Conservation (phyloP, 176 grass and related monocot genomes). For the Saccharum officinarum region DNA sequence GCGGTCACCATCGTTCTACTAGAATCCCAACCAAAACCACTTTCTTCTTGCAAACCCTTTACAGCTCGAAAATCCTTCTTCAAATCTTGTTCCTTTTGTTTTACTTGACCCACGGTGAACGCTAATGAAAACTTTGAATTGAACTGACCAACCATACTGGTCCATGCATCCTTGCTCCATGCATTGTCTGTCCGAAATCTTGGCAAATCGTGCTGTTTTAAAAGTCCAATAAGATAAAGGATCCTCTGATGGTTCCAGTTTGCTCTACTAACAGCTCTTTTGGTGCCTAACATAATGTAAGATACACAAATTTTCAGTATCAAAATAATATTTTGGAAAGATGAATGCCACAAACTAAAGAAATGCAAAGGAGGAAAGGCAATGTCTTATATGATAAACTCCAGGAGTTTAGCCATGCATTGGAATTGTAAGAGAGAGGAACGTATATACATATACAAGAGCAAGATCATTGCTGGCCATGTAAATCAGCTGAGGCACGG, state of each 20-base stretch:
- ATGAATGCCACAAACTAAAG: too few relatives aligned
- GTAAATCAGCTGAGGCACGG: too few relatives aligned
- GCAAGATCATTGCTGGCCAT: too few relatives aligned
- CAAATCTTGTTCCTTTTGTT: slow-evolving; percentile 24
- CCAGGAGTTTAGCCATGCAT: too few relatives aligned
- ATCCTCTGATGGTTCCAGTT: neutral
- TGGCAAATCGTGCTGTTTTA: neutral
- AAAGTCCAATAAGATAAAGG: neutral
- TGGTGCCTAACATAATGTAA: neutral
- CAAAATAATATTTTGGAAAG: too few relatives aligned
- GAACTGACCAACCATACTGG: neutral
- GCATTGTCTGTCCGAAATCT: slow-evolving; percentile 1
- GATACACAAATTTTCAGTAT: too few relatives aligned
- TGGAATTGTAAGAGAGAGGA: too few relatives aligned
- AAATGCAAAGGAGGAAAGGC: too few relatives aligned
- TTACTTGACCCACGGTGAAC: neutral
- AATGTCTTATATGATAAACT: too few relatives aligned
- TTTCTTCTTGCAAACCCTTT: neutral
- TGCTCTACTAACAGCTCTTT: neutral
- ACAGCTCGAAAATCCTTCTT: neutral
- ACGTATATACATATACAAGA: too few relatives aligned
- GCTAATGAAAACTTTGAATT: neutral
- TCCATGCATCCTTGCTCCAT: slow-evolving; percentile 19
- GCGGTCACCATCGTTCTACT: neutral
- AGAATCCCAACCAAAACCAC: slow-evolving; percentile 15